A percentile compares a stretch with the other conserved stretches of the same genome.
Conservation (phyloP, 1,284 basidiomycete genomes). For the Rhodofomes roseus region DNA sequence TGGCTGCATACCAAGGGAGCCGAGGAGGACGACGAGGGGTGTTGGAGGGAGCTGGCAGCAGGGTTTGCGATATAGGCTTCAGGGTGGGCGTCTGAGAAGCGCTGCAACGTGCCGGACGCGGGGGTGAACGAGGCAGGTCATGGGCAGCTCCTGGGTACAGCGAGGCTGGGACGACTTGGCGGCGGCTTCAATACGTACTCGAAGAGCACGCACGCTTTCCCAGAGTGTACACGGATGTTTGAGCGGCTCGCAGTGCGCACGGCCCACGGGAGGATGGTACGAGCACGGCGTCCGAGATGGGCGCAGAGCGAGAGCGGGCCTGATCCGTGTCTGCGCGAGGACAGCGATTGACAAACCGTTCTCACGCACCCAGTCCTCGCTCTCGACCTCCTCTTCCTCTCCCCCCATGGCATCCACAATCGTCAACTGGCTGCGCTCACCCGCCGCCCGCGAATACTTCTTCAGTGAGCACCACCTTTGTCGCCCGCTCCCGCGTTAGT, state of each 20-base stretch:
- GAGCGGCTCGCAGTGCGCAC: background rate
- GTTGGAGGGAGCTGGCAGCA: background rate
- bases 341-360: background rate
- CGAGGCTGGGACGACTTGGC: constrained; percentile 2
- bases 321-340: background rate
- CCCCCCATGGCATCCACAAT: constrained; percentile 74
- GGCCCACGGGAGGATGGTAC: background rate
- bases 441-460: constrained; percentile 88
- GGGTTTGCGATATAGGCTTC: background rate
- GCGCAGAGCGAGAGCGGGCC: background rate
- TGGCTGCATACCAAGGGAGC: background rate
- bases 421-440: constrained; percentile 82
- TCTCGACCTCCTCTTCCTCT: constrained; percentile 5
- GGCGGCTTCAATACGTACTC: background rate
- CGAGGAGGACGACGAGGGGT: background rate
- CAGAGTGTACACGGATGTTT: background rate
- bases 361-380: background rate
- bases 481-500: background rate
- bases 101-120: constrained; percentile 8
- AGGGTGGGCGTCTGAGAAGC: constrained; percentile 11
- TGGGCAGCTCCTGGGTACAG: background rate
- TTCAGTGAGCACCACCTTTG: constrained; percentile 64
- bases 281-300: background rate
- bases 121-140: constrained; percentile 6
- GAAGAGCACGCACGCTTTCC: background rate